Evolutionary conservation across 805 yeast genomes (phyloP).

Genomic region (Candida tibetensis): DNA sequence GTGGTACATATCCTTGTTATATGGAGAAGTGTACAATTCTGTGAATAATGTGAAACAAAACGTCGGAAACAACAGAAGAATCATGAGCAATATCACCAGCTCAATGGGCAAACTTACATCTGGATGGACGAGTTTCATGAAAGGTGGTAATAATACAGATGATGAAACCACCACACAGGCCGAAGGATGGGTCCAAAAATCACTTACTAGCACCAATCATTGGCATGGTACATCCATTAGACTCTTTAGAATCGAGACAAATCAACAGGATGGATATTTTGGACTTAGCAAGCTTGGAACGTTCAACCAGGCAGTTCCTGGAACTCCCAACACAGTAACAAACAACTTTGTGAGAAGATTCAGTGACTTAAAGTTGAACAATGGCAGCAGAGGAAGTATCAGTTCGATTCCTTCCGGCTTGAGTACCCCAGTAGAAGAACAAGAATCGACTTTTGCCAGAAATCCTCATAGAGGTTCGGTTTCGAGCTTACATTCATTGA

Average conservation of each 20-base stretch:
- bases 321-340: constrained; percentile 43
- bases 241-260: constrained; percentile 44
- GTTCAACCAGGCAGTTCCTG: constrained; percentile 19
- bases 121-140: constrained; percentile 36
- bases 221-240: constrained; percentile 53
- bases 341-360: constrained; percentile 47
- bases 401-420: constrained; percentile 19
- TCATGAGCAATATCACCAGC: constrained; percentile 39
- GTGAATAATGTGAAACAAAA: constrained; percentile 17
- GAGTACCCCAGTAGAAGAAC: constrained; percentile 31
- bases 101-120: constrained; percentile 37
- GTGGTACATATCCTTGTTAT: constrained; percentile 70
- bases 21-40: constrained; percentile 52
- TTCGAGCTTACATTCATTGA: constrained; percentile 38
- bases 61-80: constrained; percentile 24
- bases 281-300: constrained; percentile 12
- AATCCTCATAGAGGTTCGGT: constrained; percentile 27
- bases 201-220: constrained; percentile 39
- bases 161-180: constrained; percentile 11
- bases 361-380: constrained; percentile 39
- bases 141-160: constrained; percentile 5
- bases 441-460: constrained; percentile 19
- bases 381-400: constrained; percentile 26
- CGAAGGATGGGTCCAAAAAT: constrained; percentile 24
- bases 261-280: constrained; percentile 19